Conservation (phyloP, 495 filamentous ascomycete genomes). For the Amorphotheca resinae region DNA sequence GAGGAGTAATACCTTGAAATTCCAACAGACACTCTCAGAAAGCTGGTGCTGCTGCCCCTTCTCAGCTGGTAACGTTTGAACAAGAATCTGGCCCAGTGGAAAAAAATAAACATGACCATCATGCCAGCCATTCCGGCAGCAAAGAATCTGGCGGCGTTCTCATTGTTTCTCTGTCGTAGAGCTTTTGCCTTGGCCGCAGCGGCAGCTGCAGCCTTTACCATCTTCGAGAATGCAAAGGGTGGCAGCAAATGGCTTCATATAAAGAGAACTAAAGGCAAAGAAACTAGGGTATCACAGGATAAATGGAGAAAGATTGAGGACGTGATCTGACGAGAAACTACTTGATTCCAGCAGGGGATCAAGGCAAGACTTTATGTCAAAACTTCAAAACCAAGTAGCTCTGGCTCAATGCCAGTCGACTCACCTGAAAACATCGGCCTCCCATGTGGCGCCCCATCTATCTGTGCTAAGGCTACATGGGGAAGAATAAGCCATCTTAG, state of each 20-base stretch:
- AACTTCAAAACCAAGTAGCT: too few relatives aligned
- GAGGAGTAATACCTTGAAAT: conserved; percentile 5
- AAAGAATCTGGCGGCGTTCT: conserved; percentile 27
- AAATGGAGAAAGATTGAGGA: not conserved
- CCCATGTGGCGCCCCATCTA: too few relatives aligned
- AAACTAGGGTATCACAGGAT: not conserved
- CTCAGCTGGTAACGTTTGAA: conserved; percentile 11
- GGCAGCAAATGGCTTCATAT: not conserved
- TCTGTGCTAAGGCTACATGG: too few relatives aligned
- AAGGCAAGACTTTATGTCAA: not conserved
- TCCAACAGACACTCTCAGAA: not conserved
- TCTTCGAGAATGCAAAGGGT: not conserved
- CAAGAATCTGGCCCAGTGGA: conserved; percentile 32
- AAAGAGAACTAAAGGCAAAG: not conserved
- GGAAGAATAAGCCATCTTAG: too few relatives aligned
- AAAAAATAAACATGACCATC: conserved; percentile 37
- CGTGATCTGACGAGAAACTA: not conserved
- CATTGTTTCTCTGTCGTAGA: conserved; percentile 23
- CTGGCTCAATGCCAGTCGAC: too few relatives aligned
- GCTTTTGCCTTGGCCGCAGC: conserved; percentile 2
- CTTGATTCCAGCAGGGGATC: not conserved
- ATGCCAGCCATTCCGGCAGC: conserved; percentile 33
- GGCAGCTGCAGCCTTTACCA: conserved; percentile 1
- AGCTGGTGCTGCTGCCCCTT: not conserved
- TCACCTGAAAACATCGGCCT: too few relatives aligned